These are phyloP conservation scores for Citeromyces matritensis DNA, from an alignment of 805 yeast species.

Conservation along the genomic window DNA sequence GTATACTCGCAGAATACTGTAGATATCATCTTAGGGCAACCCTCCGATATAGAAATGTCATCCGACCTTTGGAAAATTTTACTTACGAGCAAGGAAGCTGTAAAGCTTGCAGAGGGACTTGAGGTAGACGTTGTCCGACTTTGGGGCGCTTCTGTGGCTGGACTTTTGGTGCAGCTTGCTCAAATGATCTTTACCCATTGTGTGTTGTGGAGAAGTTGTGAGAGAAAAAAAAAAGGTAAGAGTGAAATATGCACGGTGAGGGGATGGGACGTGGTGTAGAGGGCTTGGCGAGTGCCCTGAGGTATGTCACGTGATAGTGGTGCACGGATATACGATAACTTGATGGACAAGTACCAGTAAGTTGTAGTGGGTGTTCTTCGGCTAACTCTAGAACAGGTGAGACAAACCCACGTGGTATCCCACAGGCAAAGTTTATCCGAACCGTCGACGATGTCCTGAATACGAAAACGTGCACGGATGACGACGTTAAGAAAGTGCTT, in stretches of 20 bases:
- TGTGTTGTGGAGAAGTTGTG: conserved; percentile 7
- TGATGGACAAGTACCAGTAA: conserved; percentile 5
- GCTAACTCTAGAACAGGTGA: conserved; percentile 28
- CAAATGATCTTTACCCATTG: conserved; percentile 96
- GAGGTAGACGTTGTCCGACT: conserved; percentile 98
- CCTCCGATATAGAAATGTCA: conserved; percentile 1
- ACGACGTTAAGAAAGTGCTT: conserved; percentile 30
- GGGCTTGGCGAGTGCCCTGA: background rate
- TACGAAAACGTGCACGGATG: conserved; percentile 13
- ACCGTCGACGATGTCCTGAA: conserved; percentile 64
- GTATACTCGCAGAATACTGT: conserved; percentile 21
- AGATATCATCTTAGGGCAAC: background rate
- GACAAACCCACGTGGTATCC: conserved; percentile 87
- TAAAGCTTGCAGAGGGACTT: conserved; percentile 94
- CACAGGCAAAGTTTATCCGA: conserved; percentile 89
- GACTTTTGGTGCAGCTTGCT: conserved; percentile 91
- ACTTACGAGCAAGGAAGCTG: conserved; percentile 99
- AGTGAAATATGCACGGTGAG: conserved; percentile 1
- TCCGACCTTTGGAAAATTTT: conserved; percentile 5
- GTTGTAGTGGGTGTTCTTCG: conserved; percentile 1
- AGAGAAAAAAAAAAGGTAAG: conserved; percentile 2
- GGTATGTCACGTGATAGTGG: background rate
- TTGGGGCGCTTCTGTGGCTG: conserved; percentile 98
- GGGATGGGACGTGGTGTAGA: background rate
- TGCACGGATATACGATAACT: background rate